These are phyloP conservation scores for Trichoderma sp. DNA, from an alignment of 2,329 filamentous ascomycete genomes.

Conservation along the genomic window DNA sequence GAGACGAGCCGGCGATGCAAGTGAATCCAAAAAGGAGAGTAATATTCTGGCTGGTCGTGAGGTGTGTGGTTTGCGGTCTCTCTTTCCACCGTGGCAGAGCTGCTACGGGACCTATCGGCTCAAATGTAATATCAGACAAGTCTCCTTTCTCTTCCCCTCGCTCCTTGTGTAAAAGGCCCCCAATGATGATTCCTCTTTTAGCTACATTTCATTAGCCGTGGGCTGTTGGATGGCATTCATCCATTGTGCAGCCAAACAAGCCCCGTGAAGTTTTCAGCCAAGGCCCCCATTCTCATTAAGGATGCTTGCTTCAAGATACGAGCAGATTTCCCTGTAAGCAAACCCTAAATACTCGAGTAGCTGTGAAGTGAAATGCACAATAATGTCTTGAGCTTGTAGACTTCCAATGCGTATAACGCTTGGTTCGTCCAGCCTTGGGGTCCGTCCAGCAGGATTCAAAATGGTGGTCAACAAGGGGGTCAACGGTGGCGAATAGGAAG, in stretches of 20 bases:
- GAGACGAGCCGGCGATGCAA: not conserved
- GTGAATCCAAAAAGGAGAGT: not conserved
- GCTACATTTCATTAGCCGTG: not conserved
- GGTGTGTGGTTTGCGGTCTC: not conserved
- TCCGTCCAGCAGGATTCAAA: not conserved
- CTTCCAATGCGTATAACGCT: not conserved
- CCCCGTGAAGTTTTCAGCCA: not conserved
- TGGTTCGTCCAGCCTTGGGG: not conserved
- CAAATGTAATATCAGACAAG: not conserved
- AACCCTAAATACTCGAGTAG: not conserved
- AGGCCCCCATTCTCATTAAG: not conserved
- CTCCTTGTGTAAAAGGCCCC: not conserved
- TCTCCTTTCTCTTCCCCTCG: not conserved
- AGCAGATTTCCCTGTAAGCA: not conserved
- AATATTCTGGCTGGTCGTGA: not conserved
- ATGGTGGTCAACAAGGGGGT: not conserved
- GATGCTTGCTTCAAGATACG: not conserved
- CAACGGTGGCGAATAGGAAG: not conserved
- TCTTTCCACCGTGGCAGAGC: not conserved
- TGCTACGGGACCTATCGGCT: not conserved
- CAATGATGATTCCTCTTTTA: not conserved
- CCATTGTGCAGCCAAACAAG: not conserved
- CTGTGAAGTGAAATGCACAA: not conserved
- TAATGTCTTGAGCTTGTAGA: not conserved
- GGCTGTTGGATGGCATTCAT: slow-evolving; percentile 5